Evolutionary conservation across 495 filamentous ascomycete genomes (phyloP), one percentile per base, ranked within the genome.

Genomic region (Hyaloscypha finlandica): DNA sequence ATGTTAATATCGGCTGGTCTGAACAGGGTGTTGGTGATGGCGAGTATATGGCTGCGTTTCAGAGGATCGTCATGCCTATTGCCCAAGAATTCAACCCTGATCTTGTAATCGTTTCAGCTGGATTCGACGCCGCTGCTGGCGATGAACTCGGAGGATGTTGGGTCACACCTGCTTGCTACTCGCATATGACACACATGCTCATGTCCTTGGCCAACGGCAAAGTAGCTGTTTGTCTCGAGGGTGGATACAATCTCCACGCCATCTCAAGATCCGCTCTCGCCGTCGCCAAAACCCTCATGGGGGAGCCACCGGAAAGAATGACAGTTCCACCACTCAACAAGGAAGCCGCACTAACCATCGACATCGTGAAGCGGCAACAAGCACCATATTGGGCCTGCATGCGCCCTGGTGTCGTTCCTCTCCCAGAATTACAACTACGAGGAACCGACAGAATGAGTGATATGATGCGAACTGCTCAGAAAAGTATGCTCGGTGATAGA

Each of bases 141-240:
- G 95, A 99, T 77, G 88, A 91, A 63, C 83, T 99, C 22, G 95
- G 95, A 45, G 92, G 89, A 37, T 99, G 96, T 75, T 93, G 90
- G 70, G 94, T 98, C 6, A 89, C 93, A 0, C 95, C 95, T 0
- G 77, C 88, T 29, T 94, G 96, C 73, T 99, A 98, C 75, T 92
- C 93, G 22, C 94, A 98, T 72, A 98, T 99, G 95, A 97, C 96
- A 9, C 92, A 97, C 73, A 97, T 97, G 94, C 84, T 99, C 20
- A 98, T 97, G 93, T 89, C 90, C 14, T 85, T 99, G n/a, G 94
- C 95, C 3, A 81, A 88, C 54, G 95, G 95, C 45, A 97, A 95
- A 74, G 82, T 98, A 55, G 92, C 91, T 11, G 92, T 96, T 30
- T 97, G 94, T 73, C 80, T 99, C 16, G 95, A 96, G 83, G 95